These are phyloP conservation scores for Pseudotsuga menziesii DNA, from an alignment of 75 land plant genomes.

Conservation along the genomic window DNA sequence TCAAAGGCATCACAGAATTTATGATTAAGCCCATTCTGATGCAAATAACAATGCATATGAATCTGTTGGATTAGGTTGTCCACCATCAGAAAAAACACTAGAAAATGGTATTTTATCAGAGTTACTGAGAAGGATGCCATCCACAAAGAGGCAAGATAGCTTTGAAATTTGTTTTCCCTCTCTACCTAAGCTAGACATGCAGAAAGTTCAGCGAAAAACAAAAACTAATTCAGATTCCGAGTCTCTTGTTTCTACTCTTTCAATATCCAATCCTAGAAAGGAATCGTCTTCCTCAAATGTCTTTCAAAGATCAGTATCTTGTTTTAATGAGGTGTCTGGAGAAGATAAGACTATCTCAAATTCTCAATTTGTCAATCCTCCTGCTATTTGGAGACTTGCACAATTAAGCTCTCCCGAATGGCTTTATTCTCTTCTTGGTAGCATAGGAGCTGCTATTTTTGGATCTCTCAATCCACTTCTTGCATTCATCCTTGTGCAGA, in stretches of 20 bases:
- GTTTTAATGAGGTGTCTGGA: background rate
- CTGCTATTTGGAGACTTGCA: conserved; percentile 41
- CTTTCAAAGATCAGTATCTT: conserved; percentile 20
- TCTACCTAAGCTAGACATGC: conserved; percentile 18
- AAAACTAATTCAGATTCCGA: conserved; percentile 32
- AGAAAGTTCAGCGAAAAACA: conserved; percentile 16
- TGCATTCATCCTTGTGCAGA: conserved; percentile 36
- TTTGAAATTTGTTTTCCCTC: conserved; percentile 24
- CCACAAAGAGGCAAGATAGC: conserved; percentile 29
- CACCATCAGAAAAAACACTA: conserved; percentile 25
- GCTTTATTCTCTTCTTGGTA: conserved; percentile 48
- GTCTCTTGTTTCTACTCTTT: conserved; percentile 43
- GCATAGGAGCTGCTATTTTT: conserved; percentile 44
- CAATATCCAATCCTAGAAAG: conserved; percentile 34
- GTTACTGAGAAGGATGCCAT: conserved; percentile 7
- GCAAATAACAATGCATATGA: conserved; percentile 3
- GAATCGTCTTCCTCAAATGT: conserved; percentile 40
- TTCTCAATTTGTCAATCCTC: conserved; percentile 12
- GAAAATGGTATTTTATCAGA: conserved; percentile 17
- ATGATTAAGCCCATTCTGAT: conserved; percentile 1
- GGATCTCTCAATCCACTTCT: conserved; percentile 52
- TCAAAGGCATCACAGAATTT: conserved; percentile 23
- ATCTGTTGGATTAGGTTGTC: conserved; percentile 15
- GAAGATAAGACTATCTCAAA: background rate
- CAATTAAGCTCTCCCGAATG: conserved; percentile 47